Evolutionary conservation across 164 flowering plant genomes (phyloP).

Genomic region (Cinnamomum micranthum): DNA sequence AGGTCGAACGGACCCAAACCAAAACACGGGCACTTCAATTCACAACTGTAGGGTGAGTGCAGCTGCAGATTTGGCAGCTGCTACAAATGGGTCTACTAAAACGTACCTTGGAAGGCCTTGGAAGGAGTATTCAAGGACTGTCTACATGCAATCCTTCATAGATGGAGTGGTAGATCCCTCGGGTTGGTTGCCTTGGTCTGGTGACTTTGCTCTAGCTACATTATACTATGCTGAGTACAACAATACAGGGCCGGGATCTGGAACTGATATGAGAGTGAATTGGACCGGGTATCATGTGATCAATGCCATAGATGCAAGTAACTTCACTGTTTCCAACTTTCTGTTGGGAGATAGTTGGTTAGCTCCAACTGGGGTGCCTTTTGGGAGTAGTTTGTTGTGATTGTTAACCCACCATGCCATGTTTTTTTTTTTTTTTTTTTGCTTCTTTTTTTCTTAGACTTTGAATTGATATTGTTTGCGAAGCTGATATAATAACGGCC

Average conservation of each 20-base stretch:
- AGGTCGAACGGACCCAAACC: conserved; percentile 31
- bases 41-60: conserved; percentile 34
- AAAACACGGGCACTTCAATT: conserved; percentile 34
- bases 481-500: neutral
- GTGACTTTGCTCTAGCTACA: conserved; percentile 38
- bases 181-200: conserved; percentile 44
- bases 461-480: neutral
- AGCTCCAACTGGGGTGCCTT: conserved; percentile 35
- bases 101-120: conserved; percentile 52
- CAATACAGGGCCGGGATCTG: conserved; percentile 37
- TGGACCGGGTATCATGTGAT: conserved; percentile 41
- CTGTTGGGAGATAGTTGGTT: conserved; percentile 41
- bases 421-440: neutral
- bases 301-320: conserved; percentile 28
- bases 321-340: conserved; percentile 38
- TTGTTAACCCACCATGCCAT: too few relatives aligned
- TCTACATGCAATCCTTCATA: conserved; percentile 32
- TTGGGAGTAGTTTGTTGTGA: conserved; percentile 20
- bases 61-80: conserved; percentile 29
- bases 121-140: conserved; percentile 46
- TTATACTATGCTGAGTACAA: conserved; percentile 40
- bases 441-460: neutral
- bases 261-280: conserved; percentile 23
- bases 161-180: conserved; percentile 23
- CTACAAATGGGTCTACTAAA: conserved; percentile 10